A percentile compares a stretch with the other conserved stretches of the same genome.
phyloP scores from a whole-genome alignment of 768 basidiomycete genomes.

The Tephrocybe sp. region DNA sequence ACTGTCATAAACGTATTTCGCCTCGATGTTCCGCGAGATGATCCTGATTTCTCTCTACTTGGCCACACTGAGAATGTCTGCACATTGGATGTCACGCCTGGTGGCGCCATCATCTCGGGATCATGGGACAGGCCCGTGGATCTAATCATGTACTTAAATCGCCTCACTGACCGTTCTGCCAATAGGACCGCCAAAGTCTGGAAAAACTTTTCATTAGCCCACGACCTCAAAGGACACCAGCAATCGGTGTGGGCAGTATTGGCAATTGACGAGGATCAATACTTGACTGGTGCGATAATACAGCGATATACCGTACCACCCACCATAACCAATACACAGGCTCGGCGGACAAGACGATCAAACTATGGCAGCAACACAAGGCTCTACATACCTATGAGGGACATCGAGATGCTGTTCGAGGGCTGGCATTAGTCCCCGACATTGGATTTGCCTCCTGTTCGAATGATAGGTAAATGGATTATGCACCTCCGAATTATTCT shows the following conservation, averaged over 20 bases:
- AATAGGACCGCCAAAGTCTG: conserved; percentile 91
- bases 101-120: conserved; percentile 83
- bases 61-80: conserved; percentile 94
- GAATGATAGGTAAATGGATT: conserved; percentile 76
- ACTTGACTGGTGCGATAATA: conserved; percentile 69
- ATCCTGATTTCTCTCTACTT: conserved; percentile 78
- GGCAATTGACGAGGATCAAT: conserved; percentile 70
- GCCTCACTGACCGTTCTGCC: not conserved
- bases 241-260: conserved; percentile 95
- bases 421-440: conserved; percentile 74
- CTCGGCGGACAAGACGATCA: conserved; percentile 94
- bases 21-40: conserved; percentile 52
- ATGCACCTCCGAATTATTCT: not conserved
- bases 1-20: conserved; percentile 82
- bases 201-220: conserved; percentile 69
- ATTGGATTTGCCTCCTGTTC: conserved; percentile 94
- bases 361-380: conserved; percentile 81
- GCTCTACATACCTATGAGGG: conserved; percentile 73
- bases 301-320: not conserved
- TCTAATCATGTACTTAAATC: not conserved
- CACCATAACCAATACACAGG: conserved; percentile 39
- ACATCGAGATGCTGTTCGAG: conserved; percentile 90
- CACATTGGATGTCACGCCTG: conserved; percentile 65
- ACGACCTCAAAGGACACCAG: conserved; percentile 80
- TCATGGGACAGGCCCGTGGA: conserved; percentile 90